A percentile compares a stretch with the other conserved stretches of the same genome.
These are phyloP conservation scores for Mortierella claussenii DNA, from an alignment of 192 early-diverging fungal genomes.

Conservation along the genomic window DNA sequence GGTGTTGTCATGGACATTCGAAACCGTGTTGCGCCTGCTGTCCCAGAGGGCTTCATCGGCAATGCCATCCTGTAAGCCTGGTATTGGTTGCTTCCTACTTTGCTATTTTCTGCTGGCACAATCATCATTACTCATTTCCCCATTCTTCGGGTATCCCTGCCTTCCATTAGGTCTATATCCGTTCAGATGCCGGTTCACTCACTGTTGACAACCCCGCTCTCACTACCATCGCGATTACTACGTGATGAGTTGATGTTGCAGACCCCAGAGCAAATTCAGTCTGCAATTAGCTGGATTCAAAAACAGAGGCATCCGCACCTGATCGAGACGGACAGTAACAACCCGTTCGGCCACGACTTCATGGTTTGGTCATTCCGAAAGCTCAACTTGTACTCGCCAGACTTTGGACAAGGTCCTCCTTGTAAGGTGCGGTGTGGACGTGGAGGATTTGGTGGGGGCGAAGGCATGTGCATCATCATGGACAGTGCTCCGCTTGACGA, in stretches of 20 bases:
- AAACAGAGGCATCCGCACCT: constrained; percentile 39
- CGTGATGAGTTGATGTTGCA: constrained; percentile 42
- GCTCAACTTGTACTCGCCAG: constrained; percentile 33
- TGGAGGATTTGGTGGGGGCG: constrained; percentile 48
- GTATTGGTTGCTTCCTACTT: neutral
- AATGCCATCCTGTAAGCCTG: constrained; percentile 47
- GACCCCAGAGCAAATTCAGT: constrained; percentile 38
- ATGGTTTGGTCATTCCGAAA: constrained; percentile 53
- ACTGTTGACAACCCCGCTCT: constrained; percentile 44
- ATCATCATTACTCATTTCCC: neutral
- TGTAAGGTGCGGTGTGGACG: constrained; percentile 37
- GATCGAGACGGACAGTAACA: constrained; percentile 39
- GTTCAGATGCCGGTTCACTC: constrained; percentile 53
- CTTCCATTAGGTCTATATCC: constrained; percentile 28
- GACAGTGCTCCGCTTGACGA: constrained; percentile 10
- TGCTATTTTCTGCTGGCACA: neutral
- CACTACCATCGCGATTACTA: constrained; percentile 38
- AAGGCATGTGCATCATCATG: constrained; percentile 53
- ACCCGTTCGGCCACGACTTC: constrained; percentile 46
- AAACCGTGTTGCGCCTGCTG: constrained; percentile 15
- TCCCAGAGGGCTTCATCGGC: constrained; percentile 42
- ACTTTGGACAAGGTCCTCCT: constrained; percentile 36
- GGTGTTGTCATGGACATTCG: constrained; percentile 50
- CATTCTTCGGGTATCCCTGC: neutral
- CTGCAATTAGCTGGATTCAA: constrained; percentile 42